Percentiles rank a stretch among this genome's conserved stretches.
These are phyloP conservation scores for Aspergillus diversus DNA, from an alignment of 495 filamentous ascomycete species.

Conservation along the genomic window DNA sequence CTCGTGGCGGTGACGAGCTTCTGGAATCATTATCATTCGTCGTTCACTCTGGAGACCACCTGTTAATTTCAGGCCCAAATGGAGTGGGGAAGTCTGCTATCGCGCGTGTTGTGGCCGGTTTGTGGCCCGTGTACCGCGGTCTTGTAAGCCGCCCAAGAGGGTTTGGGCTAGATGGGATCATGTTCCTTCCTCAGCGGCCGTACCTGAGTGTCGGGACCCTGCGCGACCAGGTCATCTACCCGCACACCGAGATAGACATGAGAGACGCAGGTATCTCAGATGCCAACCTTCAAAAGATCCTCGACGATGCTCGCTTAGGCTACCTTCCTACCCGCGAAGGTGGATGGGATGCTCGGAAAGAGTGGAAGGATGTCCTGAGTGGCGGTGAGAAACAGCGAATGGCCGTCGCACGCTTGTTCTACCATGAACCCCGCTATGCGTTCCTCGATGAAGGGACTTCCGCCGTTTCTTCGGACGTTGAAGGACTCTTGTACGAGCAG, in stretches of 20 bases:
- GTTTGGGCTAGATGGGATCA: constrained; percentile 86
- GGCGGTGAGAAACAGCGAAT: constrained; percentile 99
- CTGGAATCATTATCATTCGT: constrained; percentile 85
- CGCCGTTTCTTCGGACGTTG: constrained; percentile 91
- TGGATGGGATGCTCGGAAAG: constrained; percentile 94
- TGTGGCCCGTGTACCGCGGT: constrained; percentile 96
- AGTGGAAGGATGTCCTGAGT: constrained; percentile 96
- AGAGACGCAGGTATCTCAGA: constrained; percentile 76
- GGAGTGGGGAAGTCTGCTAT: constrained; percentile 94
- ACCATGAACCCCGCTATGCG: constrained; percentile 93
- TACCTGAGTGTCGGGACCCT: constrained; percentile 96
- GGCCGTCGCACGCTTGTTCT: constrained; percentile 84
- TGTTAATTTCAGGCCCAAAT: constrained; percentile 93
- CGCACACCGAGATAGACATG: constrained; percentile 94
- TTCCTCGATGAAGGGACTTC: constrained; percentile 95
- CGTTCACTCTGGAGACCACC: constrained; percentile 85
- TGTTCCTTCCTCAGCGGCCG: constrained; percentile 95
- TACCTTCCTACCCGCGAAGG: constrained; percentile 92
- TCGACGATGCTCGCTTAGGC: constrained; percentile 82
- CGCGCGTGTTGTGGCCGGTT: constrained; percentile 83
- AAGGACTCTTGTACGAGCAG: constrained; percentile 88
- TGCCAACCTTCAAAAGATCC: constrained; percentile 68
- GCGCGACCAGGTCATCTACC: constrained; percentile 97
- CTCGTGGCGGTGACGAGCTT: constrained; percentile 88
- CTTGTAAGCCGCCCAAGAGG: constrained; percentile 83